Base-by-base conservation (phyloP, 2,329 filamentous ascomycete species). In the Tolypocladium capitatum region DNA sequence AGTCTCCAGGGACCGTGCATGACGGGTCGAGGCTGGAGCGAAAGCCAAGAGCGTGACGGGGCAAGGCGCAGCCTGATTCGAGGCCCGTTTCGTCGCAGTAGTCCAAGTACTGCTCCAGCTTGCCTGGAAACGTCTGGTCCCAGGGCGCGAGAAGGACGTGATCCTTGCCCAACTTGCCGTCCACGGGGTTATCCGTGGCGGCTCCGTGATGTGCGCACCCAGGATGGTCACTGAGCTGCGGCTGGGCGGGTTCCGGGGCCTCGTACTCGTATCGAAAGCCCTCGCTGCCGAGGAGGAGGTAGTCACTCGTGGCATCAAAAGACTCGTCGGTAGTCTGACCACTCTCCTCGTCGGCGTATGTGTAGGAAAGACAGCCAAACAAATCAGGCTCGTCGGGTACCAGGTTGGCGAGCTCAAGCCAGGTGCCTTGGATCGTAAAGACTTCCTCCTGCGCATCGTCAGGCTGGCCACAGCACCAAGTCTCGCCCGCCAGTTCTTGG, bases 51-150 rank as follows among this genome's bases (percentile, higher is more conserved):
- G 13, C 16, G n/a, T 6, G n/a, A 5, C 1, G 4, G 9, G 43
- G 9, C 38, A 5, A 3, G 9, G 4, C 24, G 24, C 16, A 24
- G 16, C 14, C 2, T 10, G 24, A 18, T 11, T 28, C 8, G n/a
- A 16, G 44, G 35, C 33, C 32, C 18, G 34, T 21, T 8, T 21
- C 13, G 13, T 49, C 46, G 16, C 48, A 43, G 21, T 46, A 38
- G 16, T 50, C n/a, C 14, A 53, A 13, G 13, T 49, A 49, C 5
- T 2, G 10, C 32, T 49, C 38, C 4, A 53, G 31, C 20, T 28
- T 45, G 43, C 28, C 48, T 3, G 43, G 16, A 31, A 48, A 48
- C 1, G 48, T 45, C 30, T 35, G 16, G 5, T 28, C 24, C 38
- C 38, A 32, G 13, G 38, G 38, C 4, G 24, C 38, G 24, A 42